phyloP scores from a whole-genome alignment of 495 filamentous ascomycete species.

The Pyrenula aspistea region DNA sequence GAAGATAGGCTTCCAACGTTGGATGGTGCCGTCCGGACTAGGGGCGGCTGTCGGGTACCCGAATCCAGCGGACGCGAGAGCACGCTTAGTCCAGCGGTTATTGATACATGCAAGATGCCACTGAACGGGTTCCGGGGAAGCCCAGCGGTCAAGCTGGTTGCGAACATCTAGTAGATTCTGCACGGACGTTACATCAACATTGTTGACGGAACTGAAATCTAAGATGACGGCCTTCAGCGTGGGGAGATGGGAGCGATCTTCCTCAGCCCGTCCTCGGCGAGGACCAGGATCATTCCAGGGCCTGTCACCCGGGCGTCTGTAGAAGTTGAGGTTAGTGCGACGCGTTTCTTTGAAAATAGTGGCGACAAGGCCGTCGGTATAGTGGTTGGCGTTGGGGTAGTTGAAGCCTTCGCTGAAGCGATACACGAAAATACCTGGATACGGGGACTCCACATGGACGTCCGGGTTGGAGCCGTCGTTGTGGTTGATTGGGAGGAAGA shows the following conservation, averaged over 20 bases:
- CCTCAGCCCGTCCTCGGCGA: conserved; percentile 38
- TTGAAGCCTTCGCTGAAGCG: conserved; percentile 94
- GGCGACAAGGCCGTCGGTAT: conserved; percentile 66
- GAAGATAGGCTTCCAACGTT: conserved; percentile 93
- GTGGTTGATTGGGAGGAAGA: conserved; percentile 86
- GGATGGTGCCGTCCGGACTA: conserved; percentile 35
- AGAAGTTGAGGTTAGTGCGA: conserved; percentile 56
- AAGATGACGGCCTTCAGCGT: conserved; percentile 87
- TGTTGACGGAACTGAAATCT: conserved; percentile 92
- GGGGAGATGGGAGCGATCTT: conserved; percentile 45
- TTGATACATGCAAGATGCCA: conserved; percentile 95
- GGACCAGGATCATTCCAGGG: conserved; percentile 96
- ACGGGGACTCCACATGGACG: conserved; percentile 65
- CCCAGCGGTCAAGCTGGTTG: conserved; percentile 89
- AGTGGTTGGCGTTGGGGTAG: conserved; percentile 89
- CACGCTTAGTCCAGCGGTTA: conserved; percentile 96
- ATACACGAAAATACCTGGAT: conserved; percentile 95
- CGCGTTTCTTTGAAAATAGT: conserved; percentile 68
- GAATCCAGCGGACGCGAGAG: conserved; percentile 83
- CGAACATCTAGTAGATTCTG: conserved; percentile 95
- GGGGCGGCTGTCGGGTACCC: conserved; percentile 63
- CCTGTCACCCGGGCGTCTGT: conserved; percentile 61
- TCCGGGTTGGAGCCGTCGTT: conserved; percentile 84
- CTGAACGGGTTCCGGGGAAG: conserved; percentile 72
- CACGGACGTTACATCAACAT: conserved; percentile 87